These are phyloP conservation scores for Penicillium decumbens DNA, from an alignment of 2,329 filamentous ascomycete genomes.

Conservation along the genomic window DNA sequence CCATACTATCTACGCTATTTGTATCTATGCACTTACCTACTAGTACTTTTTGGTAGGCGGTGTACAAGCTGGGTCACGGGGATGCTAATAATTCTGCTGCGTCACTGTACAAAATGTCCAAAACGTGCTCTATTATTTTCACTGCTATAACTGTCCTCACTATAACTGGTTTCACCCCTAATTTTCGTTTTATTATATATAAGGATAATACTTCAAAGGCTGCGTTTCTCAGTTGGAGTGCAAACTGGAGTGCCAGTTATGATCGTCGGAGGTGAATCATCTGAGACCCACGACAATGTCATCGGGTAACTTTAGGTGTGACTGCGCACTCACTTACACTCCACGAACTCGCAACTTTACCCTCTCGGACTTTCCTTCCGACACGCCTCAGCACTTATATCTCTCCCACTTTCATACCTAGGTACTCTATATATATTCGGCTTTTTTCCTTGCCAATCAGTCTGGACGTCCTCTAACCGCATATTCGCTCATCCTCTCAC, in stretches of 20 bases:
- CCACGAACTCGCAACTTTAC: background rate
- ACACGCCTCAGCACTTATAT: slow-evolving; percentile 6
- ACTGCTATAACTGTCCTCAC: background rate
- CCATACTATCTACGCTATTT: too few relatives aligned
- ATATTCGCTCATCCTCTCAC: slow-evolving; percentile 16
- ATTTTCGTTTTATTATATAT: too few relatives aligned
- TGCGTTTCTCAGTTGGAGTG: background rate
- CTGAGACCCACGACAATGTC: slow-evolving; percentile 19
- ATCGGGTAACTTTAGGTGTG: slow-evolving; percentile 1
- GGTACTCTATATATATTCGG: background rate
- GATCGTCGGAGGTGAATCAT: slow-evolving; percentile 18
- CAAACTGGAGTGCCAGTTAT: slow-evolving; percentile 3
- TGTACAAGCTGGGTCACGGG: too few relatives aligned
- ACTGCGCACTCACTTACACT: background rate
- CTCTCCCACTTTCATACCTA: background rate
- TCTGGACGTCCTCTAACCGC: slow-evolving; percentile 4
- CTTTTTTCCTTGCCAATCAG: slow-evolving; percentile 15
- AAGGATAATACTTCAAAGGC: too few relatives aligned
- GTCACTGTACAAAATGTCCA: background rate
- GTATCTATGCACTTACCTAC: too few relatives aligned
- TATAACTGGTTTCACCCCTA: too few relatives aligned
- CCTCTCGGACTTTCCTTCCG: slow-evolving; percentile 12
- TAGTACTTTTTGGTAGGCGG: too few relatives aligned
- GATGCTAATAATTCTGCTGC: too few relatives aligned
- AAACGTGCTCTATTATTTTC: background rate